Base-by-base conservation (phyloP, 1,284 basidiomycete genomes). In the Cutaneotrichosporon cavernicola region DNA sequence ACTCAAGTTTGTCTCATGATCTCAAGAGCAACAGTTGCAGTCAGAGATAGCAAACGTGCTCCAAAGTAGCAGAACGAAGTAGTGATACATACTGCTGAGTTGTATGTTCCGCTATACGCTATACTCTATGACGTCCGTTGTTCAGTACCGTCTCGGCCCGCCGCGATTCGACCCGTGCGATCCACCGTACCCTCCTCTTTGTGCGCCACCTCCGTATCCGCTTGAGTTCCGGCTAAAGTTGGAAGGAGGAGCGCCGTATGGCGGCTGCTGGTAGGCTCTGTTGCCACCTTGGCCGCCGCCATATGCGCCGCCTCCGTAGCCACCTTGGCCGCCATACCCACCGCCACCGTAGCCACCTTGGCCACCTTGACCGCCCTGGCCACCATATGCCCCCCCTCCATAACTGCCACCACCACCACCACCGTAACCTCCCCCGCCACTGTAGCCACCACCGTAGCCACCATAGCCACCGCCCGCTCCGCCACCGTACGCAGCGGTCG, bases 201-300 rank as follows among this genome's bases (percentile, higher is more conserved):
- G 47, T 16, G 47, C 46, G 21, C 26, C 47, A 13, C 56, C 61
- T 10, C 49, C 49, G 47, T 62, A 57, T 14, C 43, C 61, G 16
- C 61, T 47, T 5, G 55, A 32, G 31, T 36, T 53, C 16, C 60
- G 36, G 21, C 60, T 56, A 40, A 55, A 55, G 36, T 38, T 22
- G n/a, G 56, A 14, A 5, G 56, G 55, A 9, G 47, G 47, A 13
- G 40, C 57, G 11, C 57, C 57, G 31, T 58, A 58, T 13, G 34
- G 21, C 2, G 18, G 26, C 26, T 30, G 51, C 26, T 30, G 51
- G 51, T 70, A 63, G 14, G 72, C 70, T 10, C 76, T 72, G 22
- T 73, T 70, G 18, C 69, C 74, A 56, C 83, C 82, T 2, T 3
- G 2, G 26, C 26, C 5, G 22, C 73, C 76, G 34, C 81, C 80